Percentiles rank a stretch among this genome's conserved stretches.
phyloP scores from a whole-genome alignment of 169 alveolate genomes.

The Cryptosporidium parvum region DNA sequence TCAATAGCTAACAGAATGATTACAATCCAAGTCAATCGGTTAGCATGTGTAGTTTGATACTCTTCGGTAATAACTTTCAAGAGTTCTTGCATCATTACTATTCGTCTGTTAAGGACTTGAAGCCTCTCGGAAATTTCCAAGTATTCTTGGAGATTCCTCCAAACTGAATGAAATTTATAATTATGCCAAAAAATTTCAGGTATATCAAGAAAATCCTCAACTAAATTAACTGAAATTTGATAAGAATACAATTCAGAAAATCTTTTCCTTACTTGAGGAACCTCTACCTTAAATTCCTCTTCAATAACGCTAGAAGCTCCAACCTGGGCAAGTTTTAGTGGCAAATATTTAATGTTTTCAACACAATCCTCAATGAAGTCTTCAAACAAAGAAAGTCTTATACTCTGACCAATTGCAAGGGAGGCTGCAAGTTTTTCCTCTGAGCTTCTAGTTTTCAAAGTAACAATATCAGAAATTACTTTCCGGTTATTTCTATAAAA shows the following conservation, averaged over 20 bases:
- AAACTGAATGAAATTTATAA: conserved; percentile 47
- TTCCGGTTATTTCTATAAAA: conserved; percentile 53
- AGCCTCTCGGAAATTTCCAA: conserved; percentile 56
- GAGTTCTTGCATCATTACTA: conserved; percentile 71
- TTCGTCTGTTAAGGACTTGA: conserved; percentile 55
- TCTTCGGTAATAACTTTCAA: conserved; percentile 68
- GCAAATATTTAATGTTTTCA: conserved; percentile 75
- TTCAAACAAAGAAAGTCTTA: conserved; percentile 80
- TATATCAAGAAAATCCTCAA: conserved; percentile 82
- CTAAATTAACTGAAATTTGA: conserved; percentile 80
- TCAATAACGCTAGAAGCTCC: conserved; percentile 79
- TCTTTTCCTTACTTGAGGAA: conserved; percentile 71
- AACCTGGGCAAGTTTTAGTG: conserved; percentile 79
- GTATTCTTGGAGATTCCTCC: conserved; percentile 56
- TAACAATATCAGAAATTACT: conserved; percentile 77
- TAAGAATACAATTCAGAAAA: conserved; percentile 79
- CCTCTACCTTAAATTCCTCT: conserved; percentile 59
- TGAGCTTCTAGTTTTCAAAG: conserved; percentile 77
- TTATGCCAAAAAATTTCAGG: conserved; percentile 83
- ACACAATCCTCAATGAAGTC: conserved; percentile 80
- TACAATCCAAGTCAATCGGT: conserved; percentile 70
- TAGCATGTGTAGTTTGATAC: conserved; percentile 62
- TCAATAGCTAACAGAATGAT: conserved; percentile 27
- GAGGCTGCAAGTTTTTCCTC: conserved; percentile 81
- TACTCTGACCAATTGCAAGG: conserved; percentile 80